Evolutionary conservation across 148 eudicot species (phyloP).

Genomic region (Heliamphora exappendiculata): DNA sequence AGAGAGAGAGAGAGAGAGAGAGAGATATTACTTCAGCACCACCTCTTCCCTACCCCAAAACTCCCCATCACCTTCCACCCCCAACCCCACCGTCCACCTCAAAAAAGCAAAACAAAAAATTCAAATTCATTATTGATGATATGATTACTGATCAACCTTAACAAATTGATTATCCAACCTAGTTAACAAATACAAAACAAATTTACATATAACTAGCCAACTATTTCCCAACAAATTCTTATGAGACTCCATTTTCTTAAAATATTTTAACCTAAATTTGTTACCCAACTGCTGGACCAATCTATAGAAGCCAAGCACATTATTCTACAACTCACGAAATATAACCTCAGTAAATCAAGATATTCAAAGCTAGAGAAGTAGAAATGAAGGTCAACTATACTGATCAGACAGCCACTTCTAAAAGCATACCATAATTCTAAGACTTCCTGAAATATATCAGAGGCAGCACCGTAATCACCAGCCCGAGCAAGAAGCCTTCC

Average conservation of each 20-base stretch:
- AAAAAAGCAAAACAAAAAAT: too few relatives aligned
- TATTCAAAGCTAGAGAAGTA: neutral
- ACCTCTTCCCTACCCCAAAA: too few relatives aligned
- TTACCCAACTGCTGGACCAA: neutral
- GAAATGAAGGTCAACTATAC: neutral
- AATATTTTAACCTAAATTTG: neutral
- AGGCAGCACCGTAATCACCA: constrained; percentile 78
- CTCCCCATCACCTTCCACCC: too few relatives aligned
- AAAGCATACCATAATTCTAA: constrained; percentile 68
- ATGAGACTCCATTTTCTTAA: neutral
- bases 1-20: too few relatives aligned
- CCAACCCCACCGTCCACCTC: too few relatives aligned
- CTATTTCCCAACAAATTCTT: neutral
- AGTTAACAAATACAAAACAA: neutral
- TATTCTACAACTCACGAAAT: neutral
- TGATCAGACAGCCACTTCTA: constrained; percentile 10
- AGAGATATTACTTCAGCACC: too few relatives aligned
- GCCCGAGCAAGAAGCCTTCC: constrained; percentile 97
- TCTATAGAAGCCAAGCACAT: neutral
- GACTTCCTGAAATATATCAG: constrained; percentile 65
- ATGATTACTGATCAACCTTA: too few relatives aligned
- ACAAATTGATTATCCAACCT: neutral
- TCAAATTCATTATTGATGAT: too few relatives aligned
- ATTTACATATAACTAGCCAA: neutral
- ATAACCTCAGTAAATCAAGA: neutral